A percentile compares a stretch with the other conserved stretches of the same genome.
Conservation (phyloP, 2,329 filamentous ascomycete genomes). For the Colletotrichum sp. region DNA sequence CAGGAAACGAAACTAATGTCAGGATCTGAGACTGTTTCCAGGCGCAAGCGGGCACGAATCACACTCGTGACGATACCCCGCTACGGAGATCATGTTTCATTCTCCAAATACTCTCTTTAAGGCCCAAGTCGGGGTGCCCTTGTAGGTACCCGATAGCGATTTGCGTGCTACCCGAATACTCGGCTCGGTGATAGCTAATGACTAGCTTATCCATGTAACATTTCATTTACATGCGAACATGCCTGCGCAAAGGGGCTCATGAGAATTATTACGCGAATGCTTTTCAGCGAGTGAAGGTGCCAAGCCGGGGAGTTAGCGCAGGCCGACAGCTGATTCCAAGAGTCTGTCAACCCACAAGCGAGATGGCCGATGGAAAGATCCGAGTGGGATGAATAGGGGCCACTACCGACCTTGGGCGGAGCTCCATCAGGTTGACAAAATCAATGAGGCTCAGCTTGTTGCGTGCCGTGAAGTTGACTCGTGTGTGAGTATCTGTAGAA, state of each 20-base stretch:
- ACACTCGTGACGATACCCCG: neutral
- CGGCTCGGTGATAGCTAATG: neutral
- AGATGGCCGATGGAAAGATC: neutral
- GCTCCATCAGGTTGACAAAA: neutral
- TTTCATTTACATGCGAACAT: neutral
- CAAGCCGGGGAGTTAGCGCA: neutral
- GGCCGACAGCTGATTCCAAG: neutral
- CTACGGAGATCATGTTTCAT: neutral
- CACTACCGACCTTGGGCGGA: neutral
- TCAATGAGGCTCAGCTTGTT: neutral
- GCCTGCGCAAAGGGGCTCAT: neutral
- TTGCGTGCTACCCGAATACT: neutral
- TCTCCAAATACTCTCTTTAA: neutral
- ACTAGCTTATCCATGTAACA: neutral
- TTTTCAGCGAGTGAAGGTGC: neutral
- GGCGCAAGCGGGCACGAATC: neutral
- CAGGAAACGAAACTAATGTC: neutral
- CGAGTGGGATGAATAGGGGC: neutral
- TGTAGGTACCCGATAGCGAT: neutral
- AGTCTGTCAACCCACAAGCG: neutral
- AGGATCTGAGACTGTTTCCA: neutral
- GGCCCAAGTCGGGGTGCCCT: neutral
- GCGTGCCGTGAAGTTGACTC: neutral
- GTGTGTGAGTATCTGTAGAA: neutral
- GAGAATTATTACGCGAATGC: neutral